These are phyloP conservation scores for Allium cepa DNA, from an alignment of 106 monocot genomes.

Conservation along the genomic window DNA sequence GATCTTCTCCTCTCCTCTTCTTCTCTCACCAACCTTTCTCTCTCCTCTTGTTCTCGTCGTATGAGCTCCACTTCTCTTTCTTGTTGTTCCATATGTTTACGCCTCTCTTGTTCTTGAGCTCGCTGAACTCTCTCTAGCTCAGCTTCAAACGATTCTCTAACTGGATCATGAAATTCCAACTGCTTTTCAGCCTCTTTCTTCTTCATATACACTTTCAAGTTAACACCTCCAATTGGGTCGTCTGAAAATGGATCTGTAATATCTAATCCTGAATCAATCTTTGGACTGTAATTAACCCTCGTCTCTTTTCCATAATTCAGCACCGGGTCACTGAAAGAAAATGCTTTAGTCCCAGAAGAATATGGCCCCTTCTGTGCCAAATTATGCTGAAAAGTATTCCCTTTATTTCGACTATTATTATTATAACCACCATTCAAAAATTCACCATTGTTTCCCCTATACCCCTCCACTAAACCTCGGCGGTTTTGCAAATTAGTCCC, in stretches of 20 bases:
- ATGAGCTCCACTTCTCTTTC: constrained; percentile 56
- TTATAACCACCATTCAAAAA: constrained; percentile 15
- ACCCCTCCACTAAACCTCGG: constrained; percentile 17
- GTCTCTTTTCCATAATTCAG: constrained; percentile 52
- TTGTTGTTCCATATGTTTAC: constrained; percentile 69
- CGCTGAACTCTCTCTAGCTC: constrained; percentile 84
- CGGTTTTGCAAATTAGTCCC: constrained; percentile 25
- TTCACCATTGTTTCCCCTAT: constrained; percentile 14
- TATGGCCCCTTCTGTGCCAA: constrained; percentile 20
- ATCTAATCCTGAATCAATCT: constrained; percentile 29
- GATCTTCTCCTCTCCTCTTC: constrained; percentile 60
- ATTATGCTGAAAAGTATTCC: constrained; percentile 33
- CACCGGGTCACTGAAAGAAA: constrained; percentile 27
- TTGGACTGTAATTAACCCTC: constrained; percentile 8
- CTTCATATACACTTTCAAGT: constrained; percentile 51
- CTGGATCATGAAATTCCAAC: constrained; percentile 69
- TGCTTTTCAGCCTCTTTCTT: constrained; percentile 57
- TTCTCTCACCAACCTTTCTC: constrained; percentile 63
- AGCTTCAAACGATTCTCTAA: constrained; percentile 91
- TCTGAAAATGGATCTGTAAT: constrained; percentile 32
- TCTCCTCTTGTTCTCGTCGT: constrained; percentile 84
- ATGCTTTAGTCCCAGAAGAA: constrained; percentile 38
- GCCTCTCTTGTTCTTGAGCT: constrained; percentile 81
- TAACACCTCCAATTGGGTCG: constrained; percentile 36
- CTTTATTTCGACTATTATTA: constrained; percentile 30